A percentile compares a stretch with the other conserved stretches of the same genome.
These are phyloP conservation scores for Aurinia saxatilis DNA, from an alignment of 345 rosid species.

Conservation along the genomic window DNA sequence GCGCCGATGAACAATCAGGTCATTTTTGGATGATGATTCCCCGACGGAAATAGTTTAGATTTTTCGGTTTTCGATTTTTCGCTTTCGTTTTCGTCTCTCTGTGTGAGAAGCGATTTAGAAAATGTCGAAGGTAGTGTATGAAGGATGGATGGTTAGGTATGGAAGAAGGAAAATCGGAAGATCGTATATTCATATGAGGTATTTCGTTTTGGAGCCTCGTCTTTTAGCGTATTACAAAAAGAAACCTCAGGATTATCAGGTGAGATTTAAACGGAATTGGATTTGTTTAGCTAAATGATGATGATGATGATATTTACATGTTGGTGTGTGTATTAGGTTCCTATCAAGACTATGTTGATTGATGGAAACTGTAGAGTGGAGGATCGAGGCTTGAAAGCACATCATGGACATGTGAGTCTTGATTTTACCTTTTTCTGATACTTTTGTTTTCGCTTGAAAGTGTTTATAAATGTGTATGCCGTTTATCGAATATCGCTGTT, in stretches of 20 bases:
- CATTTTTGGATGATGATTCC: neutral
- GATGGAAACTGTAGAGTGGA: slow-evolving; percentile 98
- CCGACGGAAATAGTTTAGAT: slow-evolving; percentile 23
- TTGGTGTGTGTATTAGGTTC: slow-evolving; percentile 49
- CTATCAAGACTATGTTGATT: slow-evolving; percentile 82
- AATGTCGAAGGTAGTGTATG: slow-evolving; percentile 87
- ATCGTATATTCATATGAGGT: slow-evolving; percentile 93
- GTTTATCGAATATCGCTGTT: too few relatives aligned
- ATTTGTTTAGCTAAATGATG: slow-evolving; percentile 7
- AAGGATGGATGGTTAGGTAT: slow-evolving; percentile 99
- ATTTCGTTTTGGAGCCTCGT: slow-evolving; percentile 81
- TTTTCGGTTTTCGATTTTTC: slow-evolving; percentile 11
- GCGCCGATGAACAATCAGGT: slow-evolving; percentile 18
- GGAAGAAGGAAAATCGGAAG: slow-evolving; percentile 97
- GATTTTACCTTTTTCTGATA: neutral
- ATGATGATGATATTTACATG: neutral
- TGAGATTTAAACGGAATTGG: too few relatives aligned
- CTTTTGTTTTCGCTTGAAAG: neutral
- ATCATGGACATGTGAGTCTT: slow-evolving; percentile 84
- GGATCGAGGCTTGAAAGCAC: slow-evolving; percentile 98
- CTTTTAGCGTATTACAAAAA: slow-evolving; percentile 93
- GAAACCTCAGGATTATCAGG: slow-evolving; percentile 94
- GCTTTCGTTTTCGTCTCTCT: neutral
- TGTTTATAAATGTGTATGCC: neutral
- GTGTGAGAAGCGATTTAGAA: neutral